Conservation (phyloP, 768 basidiomycete species). For the Cyathus striatus region DNA sequence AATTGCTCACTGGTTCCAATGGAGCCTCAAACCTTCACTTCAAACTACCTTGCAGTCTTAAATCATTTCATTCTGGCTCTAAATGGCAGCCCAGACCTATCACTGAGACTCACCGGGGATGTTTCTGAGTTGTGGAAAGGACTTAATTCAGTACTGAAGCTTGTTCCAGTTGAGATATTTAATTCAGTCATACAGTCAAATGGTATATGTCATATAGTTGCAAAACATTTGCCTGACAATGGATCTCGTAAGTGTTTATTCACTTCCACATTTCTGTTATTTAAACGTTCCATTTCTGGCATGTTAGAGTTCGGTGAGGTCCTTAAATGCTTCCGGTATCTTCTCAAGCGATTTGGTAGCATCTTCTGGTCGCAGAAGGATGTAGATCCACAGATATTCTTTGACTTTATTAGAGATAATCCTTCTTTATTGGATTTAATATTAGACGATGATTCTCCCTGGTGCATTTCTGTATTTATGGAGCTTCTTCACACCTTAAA, state of each 20-base stretch:
- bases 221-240: slow-evolving; percentile 54
- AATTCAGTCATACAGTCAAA: slow-evolving; percentile 25
- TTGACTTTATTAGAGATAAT: slow-evolving; percentile 85
- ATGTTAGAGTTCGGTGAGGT: slow-evolving; percentile 54
- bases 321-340: slow-evolving; percentile 51
- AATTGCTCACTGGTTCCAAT: slow-evolving; percentile 38
- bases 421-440: slow-evolving; percentile 44
- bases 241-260: slow-evolving; percentile 47
- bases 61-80: too few relatives aligned
- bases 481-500: slow-evolving; percentile 58
- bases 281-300: not conserved
- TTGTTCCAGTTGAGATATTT: slow-evolving; percentile 43
- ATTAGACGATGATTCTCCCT: slow-evolving; percentile 30
- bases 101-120: slow-evolving; percentile 4
- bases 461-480: slow-evolving; percentile 61
- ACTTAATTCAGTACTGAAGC: slow-evolving; percentile 37
- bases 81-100: too few relatives aligned
- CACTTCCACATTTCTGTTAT: slow-evolving; percentile 10
- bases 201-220: slow-evolving; percentile 49
- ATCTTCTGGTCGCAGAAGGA: slow-evolving; percentile 62
- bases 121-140: slow-evolving; percentile 51
- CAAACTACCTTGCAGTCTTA: slow-evolving; percentile 43
- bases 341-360: slow-evolving; percentile 51
- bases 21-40: slow-evolving; percentile 37
- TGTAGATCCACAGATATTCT: slow-evolving; percentile 74